Percentiles rank a stretch among this genome's conserved stretches.
These are phyloP conservation scores for Herpotrichia juniperi DNA, from an alignment of 2,329 filamentous ascomycete species.

Conservation along the genomic window DNA sequence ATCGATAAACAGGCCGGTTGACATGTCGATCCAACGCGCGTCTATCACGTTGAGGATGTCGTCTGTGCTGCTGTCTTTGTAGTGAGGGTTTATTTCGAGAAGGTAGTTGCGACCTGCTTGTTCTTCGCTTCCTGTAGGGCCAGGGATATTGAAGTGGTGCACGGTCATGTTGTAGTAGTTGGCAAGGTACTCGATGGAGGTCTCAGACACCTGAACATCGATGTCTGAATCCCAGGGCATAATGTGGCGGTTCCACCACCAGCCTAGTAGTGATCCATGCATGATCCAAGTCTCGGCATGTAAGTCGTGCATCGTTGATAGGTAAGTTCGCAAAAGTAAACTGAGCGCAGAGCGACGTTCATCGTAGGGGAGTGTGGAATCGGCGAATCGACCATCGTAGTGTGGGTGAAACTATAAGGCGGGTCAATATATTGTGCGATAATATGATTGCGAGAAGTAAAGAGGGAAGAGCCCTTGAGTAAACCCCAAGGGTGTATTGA, in stretches of 20 bases:
- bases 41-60: slow-evolving; percentile 64
- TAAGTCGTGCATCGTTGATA: slow-evolving; percentile 62
- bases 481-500: not conserved
- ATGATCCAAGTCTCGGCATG: slow-evolving; percentile 68
- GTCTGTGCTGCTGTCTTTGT: slow-evolving; percentile 48
- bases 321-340: slow-evolving; percentile 61
- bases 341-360: slow-evolving; percentile 56
- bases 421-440: no score
- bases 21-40: slow-evolving; percentile 65
- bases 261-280: slow-evolving; percentile 66
- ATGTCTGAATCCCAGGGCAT: slow-evolving; percentile 68
- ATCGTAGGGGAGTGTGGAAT: slow-evolving; percentile 51
- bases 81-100: slow-evolving; percentile 66
- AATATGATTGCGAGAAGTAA: no score
- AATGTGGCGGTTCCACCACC: slow-evolving; percentile 68
- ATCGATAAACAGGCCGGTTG: slow-evolving; percentile 66
- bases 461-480: not conserved
- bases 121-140: not conserved
- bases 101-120: slow-evolving; percentile 52
- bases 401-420: slow-evolving; percentile 58
- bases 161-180: slow-evolving; percentile 68
- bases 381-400: slow-evolving; percentile 64
- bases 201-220: slow-evolving; percentile 64
- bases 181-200: slow-evolving; percentile 61
- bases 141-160: slow-evolving; percentile 47